These are phyloP conservation scores for Firmiana major DNA, from an alignment of 345 rosid genomes.

Conservation along the genomic window DNA sequence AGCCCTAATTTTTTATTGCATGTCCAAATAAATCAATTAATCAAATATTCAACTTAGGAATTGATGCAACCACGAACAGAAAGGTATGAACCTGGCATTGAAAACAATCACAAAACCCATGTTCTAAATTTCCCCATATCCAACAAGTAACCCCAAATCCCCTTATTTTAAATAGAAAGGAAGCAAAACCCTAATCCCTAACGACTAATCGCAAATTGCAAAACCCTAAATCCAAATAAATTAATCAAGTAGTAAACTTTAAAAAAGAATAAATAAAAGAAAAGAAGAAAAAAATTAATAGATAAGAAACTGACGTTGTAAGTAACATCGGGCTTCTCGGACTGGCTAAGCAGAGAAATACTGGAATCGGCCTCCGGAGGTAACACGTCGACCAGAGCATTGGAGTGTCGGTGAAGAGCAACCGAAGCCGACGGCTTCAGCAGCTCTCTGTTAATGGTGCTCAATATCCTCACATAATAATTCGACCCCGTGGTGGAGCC, in stretches of 20 bases:
- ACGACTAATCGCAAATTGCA: neutral
- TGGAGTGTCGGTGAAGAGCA: constrained; percentile 95
- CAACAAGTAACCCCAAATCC: constrained; percentile 1
- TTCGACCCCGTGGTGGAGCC: constrained; percentile 99
- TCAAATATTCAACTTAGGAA: neutral
- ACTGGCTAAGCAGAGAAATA: constrained; percentile 91
- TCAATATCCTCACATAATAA: constrained; percentile 87
- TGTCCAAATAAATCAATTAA: neutral
- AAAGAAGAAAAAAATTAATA: neutral
- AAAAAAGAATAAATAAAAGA: neutral
- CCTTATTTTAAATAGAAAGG: neutral
- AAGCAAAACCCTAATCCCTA: constrained; percentile 21
- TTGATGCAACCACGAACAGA: neutral
- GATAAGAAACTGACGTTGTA: constrained; percentile 53
- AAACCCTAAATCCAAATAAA: constrained; percentile 1
- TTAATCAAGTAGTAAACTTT: neutral
- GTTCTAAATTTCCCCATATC: neutral
- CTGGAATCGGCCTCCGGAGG: constrained; percentile 99
- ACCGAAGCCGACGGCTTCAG: constrained; percentile 98
- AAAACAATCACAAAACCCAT: neutral
- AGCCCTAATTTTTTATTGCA: neutral
- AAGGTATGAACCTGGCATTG: neutral
- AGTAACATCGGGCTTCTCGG: constrained; percentile 96
- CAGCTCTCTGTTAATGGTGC: constrained; percentile 88
- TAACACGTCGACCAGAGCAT: constrained; percentile 92